Conservation (phyloP, 805 yeast species). For the Wickerhamiella domercqiae region DNA sequence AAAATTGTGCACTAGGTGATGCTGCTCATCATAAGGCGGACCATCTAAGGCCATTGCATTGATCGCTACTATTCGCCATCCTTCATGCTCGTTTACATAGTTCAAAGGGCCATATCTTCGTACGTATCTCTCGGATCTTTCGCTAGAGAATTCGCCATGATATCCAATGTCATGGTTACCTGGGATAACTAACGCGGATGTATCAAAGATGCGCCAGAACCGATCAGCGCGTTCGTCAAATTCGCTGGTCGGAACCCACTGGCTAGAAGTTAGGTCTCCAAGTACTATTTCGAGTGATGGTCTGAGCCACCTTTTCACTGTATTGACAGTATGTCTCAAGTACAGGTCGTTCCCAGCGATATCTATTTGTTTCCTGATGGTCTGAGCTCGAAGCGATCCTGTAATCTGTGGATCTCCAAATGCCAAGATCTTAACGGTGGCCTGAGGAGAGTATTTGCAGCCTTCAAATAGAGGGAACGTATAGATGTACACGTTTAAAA, state of each 20-base stretch:
- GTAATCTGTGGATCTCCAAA: slow-evolving; percentile 97
- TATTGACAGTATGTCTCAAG: slow-evolving; percentile 64
- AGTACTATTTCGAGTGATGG: slow-evolving; percentile 79
- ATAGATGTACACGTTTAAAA: slow-evolving; percentile 49
- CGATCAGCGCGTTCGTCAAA: slow-evolving; percentile 66
- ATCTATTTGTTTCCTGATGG: slow-evolving; percentile 61
- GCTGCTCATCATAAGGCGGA: slow-evolving; percentile 62
- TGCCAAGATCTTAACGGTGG: slow-evolving; percentile 52
- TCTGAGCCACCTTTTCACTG: slow-evolving; percentile 43
- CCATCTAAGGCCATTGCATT: slow-evolving; percentile 80
- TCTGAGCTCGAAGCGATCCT: slow-evolving; percentile 30
- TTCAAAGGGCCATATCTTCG: slow-evolving; percentile 72
- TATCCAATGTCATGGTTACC: slow-evolving; percentile 97
- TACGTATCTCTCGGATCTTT: slow-evolving; percentile 69
- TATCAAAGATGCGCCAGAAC: slow-evolving; percentile 25
- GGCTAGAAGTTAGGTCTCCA: slow-evolving; percentile 88
- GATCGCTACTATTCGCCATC: slow-evolving; percentile 77
- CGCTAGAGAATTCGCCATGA: slow-evolving; percentile 85
- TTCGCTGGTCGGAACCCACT: slow-evolving; percentile 85
- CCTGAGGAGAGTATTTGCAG: slow-evolving; percentile 13
- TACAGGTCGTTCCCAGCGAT: slow-evolving; percentile 81
- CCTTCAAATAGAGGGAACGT: slow-evolving; percentile 34
- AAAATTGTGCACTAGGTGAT: slow-evolving; percentile 58
- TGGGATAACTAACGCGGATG: slow-evolving; percentile 45
- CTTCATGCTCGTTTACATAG: slow-evolving; percentile 41